Base-by-base conservation (phyloP, 352 stramenopile genomes). In the Phytophthora lateralis region DNA sequence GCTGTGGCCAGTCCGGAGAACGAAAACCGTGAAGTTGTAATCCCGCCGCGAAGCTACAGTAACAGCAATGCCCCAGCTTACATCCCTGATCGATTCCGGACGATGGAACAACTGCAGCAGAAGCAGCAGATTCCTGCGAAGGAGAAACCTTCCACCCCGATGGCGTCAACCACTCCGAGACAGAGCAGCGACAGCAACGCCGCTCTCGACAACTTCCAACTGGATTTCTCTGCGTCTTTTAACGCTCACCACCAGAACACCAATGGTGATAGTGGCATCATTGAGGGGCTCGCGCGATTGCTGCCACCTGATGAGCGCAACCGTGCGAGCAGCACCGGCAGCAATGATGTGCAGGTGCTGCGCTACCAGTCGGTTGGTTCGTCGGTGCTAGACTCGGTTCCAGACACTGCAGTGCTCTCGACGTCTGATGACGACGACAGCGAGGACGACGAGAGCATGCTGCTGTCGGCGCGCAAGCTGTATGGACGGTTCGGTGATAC, bases 401-500 rank as follows among this genome's bases (percentile, higher is more conserved):
- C 56, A 9, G 63, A 63, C 15, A 53, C 62, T 0, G 29, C 46
- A 21, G 46, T 51, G n/a, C 21, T 48, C 4, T 68, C 60, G 10
- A 54, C 34, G 9, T 63, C 48, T 9, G 57, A 69, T 0, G 64
- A 76, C 0, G 62, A 73, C 24, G 67, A 78, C 48, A 78, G 66
- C 29, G 70, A 73, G n/a, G 67, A 82, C 6, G 75, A 82, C 4
- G 76, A 81, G 15, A 75, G 70, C 17, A 54, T 60, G 50, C 51
- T 81, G 26, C 37, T 80, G n/a, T 83, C 71, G 0, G 75, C 75
- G 8, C 74, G 75, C 0, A 56, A 63, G 32, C 50, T 83, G 32
- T 85, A 78, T 54, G 69, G 76, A 21, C 55, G 57, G 26, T 82
- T 80, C 11, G 74, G 81, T 18, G 82, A 74, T 71, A 75, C 77